Base-by-base conservation (phyloP, 192 early-diverging fungal genomes). In the Backusella tuberculispora region DNA sequence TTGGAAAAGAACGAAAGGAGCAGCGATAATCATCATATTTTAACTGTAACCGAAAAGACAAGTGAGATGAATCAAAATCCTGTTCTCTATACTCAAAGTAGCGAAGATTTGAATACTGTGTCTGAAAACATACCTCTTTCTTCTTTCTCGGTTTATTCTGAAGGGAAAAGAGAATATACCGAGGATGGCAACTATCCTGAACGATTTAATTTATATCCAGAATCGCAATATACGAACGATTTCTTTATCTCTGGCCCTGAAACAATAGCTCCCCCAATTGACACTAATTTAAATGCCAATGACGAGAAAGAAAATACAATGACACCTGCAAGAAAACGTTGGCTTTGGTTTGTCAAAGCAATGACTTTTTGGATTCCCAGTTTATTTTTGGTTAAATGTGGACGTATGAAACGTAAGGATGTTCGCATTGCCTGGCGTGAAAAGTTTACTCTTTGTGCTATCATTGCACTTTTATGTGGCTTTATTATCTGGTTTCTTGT, bases 361-460 rank as follows among this genome's bases (percentile, higher is more conserved):
- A 84, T 85, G 66, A 95, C 89, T 13, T 94, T 91, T 90, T 92
- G 88, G 91, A 87, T 98, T 53, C 97, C 97, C 17, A 87, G 85
- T 38, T 69, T 70, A 21, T 86, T 83, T 24, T 73, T 99, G 63
- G 66, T 45, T 14, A 87, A 79, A 73, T 91, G 92, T 74, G 94
- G 94, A n/a, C 85, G 91, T 43, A 94, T 96, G 89, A 87, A 90
- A 81, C 88, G 89, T 56, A 86, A 82, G 41, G 93, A 95, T 76
- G 85, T 95, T 64, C 93, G 90, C 43, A 88, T 94, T 83, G 98
- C 98, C 12, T 99, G 98, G 98, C 89, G 98, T 67, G 98, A 99
- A 81, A 98, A 99, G 82, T 88, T 97, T 6, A 92, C 98, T 5
- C 86, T 99, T 17, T 96, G 95, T 75, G 74, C 93, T 74, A 81